Evolutionary conservation across 345 rosid genomes (phyloP).

Genomic region (Brassica nigra): DNA sequence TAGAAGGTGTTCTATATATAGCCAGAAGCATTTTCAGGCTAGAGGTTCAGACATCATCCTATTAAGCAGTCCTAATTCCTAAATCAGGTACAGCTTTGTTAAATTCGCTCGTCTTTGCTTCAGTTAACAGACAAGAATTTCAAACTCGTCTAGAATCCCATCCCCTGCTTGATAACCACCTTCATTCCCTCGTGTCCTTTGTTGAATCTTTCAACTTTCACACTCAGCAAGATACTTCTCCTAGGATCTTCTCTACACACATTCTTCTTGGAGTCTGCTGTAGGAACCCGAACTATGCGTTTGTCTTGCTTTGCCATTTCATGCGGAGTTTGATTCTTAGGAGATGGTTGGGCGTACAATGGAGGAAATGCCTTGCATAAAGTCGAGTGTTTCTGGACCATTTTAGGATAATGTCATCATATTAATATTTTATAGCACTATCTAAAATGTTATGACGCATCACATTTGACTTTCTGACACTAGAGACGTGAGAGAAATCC

Average conservation of each 20-base stretch:
- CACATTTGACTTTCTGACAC: not conserved
- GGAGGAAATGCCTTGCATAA: no score
- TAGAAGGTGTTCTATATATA: conserved; percentile 46
- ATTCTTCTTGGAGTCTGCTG: conserved; percentile 36
- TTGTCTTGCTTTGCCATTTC: no score
- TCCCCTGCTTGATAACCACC: conserved; percentile 53
- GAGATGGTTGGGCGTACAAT: no score
- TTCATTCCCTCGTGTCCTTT: conserved; percentile 49
- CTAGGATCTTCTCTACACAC: conserved; percentile 53
- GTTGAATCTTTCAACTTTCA: conserved; percentile 39
- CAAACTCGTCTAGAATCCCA: conserved; percentile 38
- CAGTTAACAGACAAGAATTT: conserved; percentile 34
- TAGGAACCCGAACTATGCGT: no score
- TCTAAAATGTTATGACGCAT: not conserved
- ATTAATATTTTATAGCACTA: no score
- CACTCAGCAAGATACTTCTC: conserved; percentile 36
- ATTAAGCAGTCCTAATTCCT: conserved; percentile 58
- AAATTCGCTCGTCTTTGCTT: conserved; percentile 51
- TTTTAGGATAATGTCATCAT: not conserved
- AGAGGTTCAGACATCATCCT: conserved; percentile 48
- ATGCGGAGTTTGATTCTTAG: no score
- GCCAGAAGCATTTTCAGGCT: conserved; percentile 53
- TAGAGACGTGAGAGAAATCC: conserved; percentile 3
- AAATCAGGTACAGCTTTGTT: conserved; percentile 71
- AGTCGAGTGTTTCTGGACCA: no score